Conservation (phyloP, 768 basidiomycete species). For the Crucibulum laeve region DNA sequence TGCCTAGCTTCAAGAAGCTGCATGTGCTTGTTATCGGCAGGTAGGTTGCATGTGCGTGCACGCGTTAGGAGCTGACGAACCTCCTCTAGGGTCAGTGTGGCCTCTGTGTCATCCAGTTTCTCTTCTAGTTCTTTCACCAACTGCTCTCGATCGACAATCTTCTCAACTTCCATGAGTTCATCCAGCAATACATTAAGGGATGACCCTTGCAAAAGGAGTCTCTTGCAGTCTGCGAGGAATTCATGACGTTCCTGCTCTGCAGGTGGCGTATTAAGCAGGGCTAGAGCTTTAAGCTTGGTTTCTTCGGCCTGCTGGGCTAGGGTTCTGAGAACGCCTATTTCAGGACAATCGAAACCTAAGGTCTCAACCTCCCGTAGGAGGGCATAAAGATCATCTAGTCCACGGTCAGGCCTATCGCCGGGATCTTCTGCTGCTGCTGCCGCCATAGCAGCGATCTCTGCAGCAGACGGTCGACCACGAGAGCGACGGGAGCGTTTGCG, state of each 20-base stretch:
- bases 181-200: conserved; percentile 83
- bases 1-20: conserved; percentile 60
- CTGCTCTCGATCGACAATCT: conserved; percentile 75
- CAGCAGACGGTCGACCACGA: conserved; percentile 46
- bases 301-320: conserved; percentile 65
- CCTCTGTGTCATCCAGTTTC: conserved; percentile 60
- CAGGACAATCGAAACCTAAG: conserved; percentile 82
- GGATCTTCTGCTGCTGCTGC: conserved; percentile 42
- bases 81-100: conserved; percentile 64
- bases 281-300: conserved; percentile 49
- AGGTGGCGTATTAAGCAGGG: conserved; percentile 41
- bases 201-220: conserved; percentile 62
- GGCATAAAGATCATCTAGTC: conserved; percentile 64
- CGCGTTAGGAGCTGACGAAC: conserved; percentile 69
- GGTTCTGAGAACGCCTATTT: conserved; percentile 53
- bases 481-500: conserved; percentile 71
- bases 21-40: conserved; percentile 61
- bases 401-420: conserved; percentile 66
- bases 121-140: conserved; percentile 74
- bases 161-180: conserved; percentile 73
- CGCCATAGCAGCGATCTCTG: conserved; percentile 21
- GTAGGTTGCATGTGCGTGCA: conserved; percentile 63
- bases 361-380: conserved; percentile 69
- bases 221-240: conserved; percentile 68
- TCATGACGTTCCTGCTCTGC: conserved; percentile 43